Base-by-base conservation (phyloP, 73 alveolate genomes). In the Paramecium biaurelia region DNA sequence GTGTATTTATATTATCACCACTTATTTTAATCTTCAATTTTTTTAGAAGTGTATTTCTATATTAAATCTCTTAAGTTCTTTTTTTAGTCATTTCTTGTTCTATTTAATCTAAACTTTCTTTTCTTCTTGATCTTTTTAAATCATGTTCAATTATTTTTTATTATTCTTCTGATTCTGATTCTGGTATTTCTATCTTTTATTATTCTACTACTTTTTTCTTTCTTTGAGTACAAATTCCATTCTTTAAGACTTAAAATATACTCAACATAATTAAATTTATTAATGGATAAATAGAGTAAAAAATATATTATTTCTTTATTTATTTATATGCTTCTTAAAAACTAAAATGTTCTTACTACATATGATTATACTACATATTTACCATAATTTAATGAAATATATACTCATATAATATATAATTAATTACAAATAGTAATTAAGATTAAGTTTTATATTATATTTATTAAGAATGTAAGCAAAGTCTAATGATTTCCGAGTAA, bases 101-200 rank as follows among this genome's bases (percentile, higher is more conserved):
- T 70, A 89, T 70, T 26, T 43, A 23, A 70, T 89, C 90, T 8
- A 89, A 45, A 32, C 92, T 89, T 38, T 20, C 76, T 10, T 89
- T 89, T 72, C 94, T 89, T 70, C 94, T 76, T 63, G 89, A 41
- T 70, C 74, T 89, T 41, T 42, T 79, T 8, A 79, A 45, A 79
- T 79, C 90, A 47, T 43, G 70, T 47, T 79, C 42, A 42, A 47
- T 32, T 8, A n/a, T 3, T 63, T 63, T 30, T 26, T 49, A 49
- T 79, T 53, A 53, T 5, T 79, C 70, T 79, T 79, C 90, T 6
- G 90, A 79, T 38, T 41, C 76, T 11, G 35, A 24, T 37, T 79
- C 90, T 41, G 37, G 18, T 18, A 7, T 9, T 24, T 76, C 47
- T 32, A 76, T 4, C 72, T 38, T 76, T 18, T 76, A 34, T 37